Conservation (phyloP, 2,329 filamentous ascomycete genomes). For the Cytospora schulzeri region DNA sequence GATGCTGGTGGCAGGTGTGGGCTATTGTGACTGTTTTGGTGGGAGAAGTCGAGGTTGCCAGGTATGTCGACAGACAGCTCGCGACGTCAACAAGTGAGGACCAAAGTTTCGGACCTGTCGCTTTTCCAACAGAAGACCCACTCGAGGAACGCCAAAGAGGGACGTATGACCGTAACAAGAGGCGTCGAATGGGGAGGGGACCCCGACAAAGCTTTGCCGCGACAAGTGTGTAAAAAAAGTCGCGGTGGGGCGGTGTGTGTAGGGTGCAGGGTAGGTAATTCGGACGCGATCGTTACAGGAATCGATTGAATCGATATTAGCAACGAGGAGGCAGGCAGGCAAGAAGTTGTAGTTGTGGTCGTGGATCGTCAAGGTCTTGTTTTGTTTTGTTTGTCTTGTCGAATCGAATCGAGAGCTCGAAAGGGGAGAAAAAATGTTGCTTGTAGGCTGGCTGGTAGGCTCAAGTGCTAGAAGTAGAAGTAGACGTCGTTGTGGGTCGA, state of each 20-base stretch:
- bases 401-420: slow-evolving; percentile 13
- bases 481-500: slow-evolving; percentile 12
- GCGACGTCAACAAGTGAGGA: slow-evolving; percentile 19
- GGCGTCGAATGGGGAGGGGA: slow-evolving; percentile 3
- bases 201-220: slow-evolving; percentile 8
- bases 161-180: not conserved
- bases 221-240: slow-evolving; percentile 13
- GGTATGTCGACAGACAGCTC: slow-evolving; percentile 18
- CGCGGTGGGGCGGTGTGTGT: slow-evolving; percentile 22
- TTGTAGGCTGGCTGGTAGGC: not conserved
- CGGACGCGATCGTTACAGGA: slow-evolving; percentile 15
- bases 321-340: slow-evolving; percentile 12
- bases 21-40: not conserved
- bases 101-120: slow-evolving; percentile 10
- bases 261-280: slow-evolving; percentile 3
- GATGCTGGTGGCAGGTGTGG: slow-evolving; percentile 2
- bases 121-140: slow-evolving; percentile 21
- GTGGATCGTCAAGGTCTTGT: slow-evolving; percentile 11
- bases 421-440: slow-evolving; percentile 23
- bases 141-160: slow-evolving; percentile 6
- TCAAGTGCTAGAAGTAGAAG: not conserved
- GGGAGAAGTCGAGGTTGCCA: slow-evolving; percentile 9
- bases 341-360: slow-evolving; percentile 1
- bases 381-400: not conserved
- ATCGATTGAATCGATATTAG: slow-evolving; percentile 14